Percentiles rank a stretch among this genome's conserved stretches.
Conservation (phyloP, 768 basidiomycete genomes). For the Butyriboletus loyo region DNA sequence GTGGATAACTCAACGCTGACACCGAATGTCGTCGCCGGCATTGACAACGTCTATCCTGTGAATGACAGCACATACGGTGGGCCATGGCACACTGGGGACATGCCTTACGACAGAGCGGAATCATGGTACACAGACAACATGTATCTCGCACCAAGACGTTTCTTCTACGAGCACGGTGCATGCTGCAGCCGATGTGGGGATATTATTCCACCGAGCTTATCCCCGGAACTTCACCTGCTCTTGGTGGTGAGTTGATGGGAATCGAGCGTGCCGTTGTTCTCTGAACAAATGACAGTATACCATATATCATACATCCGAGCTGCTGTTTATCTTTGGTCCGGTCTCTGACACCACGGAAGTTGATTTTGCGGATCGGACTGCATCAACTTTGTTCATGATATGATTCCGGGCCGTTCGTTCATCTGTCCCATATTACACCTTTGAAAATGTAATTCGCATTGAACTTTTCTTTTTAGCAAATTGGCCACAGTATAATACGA, state of each 20-base stretch:
- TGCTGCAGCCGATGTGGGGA: conserved; percentile 46
- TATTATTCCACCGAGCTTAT: conserved; percentile 59
- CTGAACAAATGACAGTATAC: conserved; percentile 8
- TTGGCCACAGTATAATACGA: conserved; percentile 45
- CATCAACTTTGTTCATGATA: conserved; percentile 55
- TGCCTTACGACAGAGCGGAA: conserved; percentile 52
- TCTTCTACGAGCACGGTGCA: conserved; percentile 50
- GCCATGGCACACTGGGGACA: conserved; percentile 57
- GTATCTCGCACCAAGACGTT: conserved; percentile 49
- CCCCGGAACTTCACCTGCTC: conserved; percentile 45
- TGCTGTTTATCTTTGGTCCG: conserved; percentile 33
- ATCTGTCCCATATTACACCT: no score
- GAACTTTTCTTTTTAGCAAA: neutral
- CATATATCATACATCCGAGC: conserved; percentile 14
- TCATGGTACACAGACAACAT: conserved; percentile 60
- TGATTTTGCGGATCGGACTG: conserved; percentile 47
- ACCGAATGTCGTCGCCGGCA: conserved; percentile 35
- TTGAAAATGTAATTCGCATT: neutral
- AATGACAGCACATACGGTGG: conserved; percentile 47
- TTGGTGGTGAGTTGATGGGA: conserved; percentile 42
- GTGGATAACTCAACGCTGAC: conserved; percentile 44
- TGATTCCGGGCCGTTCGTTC: conserved; percentile 51
- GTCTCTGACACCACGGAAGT: conserved; percentile 41
- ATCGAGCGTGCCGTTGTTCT: no score
- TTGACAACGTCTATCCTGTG: conserved; percentile 44